Evolutionary conservation across 2,329 filamentous ascomycete genomes (phyloP).

Genomic region (Chaetomium sp.): DNA sequence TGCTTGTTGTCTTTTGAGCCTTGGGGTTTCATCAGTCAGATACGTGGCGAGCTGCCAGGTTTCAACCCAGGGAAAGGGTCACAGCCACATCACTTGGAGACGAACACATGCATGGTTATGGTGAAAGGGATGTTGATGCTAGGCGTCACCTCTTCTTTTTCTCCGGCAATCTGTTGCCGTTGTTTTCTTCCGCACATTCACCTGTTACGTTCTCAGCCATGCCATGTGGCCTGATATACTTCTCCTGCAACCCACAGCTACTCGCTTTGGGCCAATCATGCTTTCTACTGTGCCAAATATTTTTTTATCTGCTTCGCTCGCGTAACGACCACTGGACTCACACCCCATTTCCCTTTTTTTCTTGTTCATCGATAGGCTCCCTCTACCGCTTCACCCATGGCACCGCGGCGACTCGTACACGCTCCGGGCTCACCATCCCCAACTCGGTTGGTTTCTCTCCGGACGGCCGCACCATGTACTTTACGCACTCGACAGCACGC

Average conservation of each 20-base stretch:
- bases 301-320: too few species aligned
- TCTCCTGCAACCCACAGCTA: neutral
- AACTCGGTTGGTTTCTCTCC: slow-evolving; percentile 79
- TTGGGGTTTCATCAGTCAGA: slow-evolving; percentile 1
- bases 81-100: neutral
- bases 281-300: neutral
- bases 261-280: neutral
- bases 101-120: neutral
- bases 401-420: slow-evolving; percentile 51
- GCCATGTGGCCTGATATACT: slow-evolving; percentile 8
- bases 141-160: neutral
- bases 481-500: slow-evolving; percentile 68
- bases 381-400: slow-evolving; percentile 66
- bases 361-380: slow-evolving; percentile 40
- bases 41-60: slow-evolving; percentile 4
- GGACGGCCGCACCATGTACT: slow-evolving; percentile 68
- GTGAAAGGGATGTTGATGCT: neutral
- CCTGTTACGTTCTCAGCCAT: neutral
- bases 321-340: neutral
- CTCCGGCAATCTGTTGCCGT: neutral
- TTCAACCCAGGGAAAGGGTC: neutral
- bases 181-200: neutral
- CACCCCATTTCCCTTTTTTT: neutral
- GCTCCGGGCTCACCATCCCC: slow-evolving; percentile 66
- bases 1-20: neutral